phyloP scores from a whole-genome alignment of 2,329 filamentous ascomycete species.

The Cladosporium sp. region DNA sequence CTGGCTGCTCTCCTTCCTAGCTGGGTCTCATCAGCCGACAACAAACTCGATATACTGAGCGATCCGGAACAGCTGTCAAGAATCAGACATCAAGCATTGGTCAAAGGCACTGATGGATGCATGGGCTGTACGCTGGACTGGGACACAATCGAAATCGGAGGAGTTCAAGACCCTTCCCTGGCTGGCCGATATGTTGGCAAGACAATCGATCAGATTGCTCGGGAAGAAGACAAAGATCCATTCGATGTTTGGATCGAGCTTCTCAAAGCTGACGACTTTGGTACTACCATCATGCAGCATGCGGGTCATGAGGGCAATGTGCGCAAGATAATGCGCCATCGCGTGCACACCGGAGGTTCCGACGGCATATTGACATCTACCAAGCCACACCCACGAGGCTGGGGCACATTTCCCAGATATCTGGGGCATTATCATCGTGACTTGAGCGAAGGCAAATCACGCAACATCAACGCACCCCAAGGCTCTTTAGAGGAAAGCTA shows the following conservation, averaged over 20 bases:
- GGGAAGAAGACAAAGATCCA: slow-evolving; percentile 19
- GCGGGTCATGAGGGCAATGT: slow-evolving; percentile 27
- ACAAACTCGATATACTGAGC: slow-evolving; percentile 20
- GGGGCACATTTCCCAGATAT: slow-evolving; percentile 27
- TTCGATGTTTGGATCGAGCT: slow-evolving; percentile 26
- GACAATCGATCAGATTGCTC: slow-evolving; percentile 23
- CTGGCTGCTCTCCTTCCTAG: slow-evolving; percentile 22
- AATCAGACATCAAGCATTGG: slow-evolving; percentile 22
- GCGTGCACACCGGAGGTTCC: slow-evolving; percentile 24
- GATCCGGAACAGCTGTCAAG: slow-evolving; percentile 18
- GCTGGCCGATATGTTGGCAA: slow-evolving; percentile 23
- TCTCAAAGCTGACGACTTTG: slow-evolving; percentile 24
- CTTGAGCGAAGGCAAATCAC: slow-evolving; percentile 17
- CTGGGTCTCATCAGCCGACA: slow-evolving; percentile 22
- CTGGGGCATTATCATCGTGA: slow-evolving; percentile 27
- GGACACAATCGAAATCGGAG: slow-evolving; percentile 26
- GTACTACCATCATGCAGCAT: slow-evolving; percentile 25
- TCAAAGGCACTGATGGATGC: slow-evolving; percentile 25
- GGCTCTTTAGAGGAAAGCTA: slow-evolving; percentile 12
- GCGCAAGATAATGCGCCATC: slow-evolving; percentile 25
- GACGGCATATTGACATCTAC: slow-evolving; percentile 27
- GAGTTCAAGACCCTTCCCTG: slow-evolving; percentile 20
- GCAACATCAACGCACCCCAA: slow-evolving; percentile 21
- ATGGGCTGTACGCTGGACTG: slow-evolving; percentile 26
- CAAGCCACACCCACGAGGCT: slow-evolving; percentile 27